Evolutionary conservation across 495 filamentous ascomycete genomes (phyloP).

Genomic region (Talaromyces trachyspermus): DNA sequence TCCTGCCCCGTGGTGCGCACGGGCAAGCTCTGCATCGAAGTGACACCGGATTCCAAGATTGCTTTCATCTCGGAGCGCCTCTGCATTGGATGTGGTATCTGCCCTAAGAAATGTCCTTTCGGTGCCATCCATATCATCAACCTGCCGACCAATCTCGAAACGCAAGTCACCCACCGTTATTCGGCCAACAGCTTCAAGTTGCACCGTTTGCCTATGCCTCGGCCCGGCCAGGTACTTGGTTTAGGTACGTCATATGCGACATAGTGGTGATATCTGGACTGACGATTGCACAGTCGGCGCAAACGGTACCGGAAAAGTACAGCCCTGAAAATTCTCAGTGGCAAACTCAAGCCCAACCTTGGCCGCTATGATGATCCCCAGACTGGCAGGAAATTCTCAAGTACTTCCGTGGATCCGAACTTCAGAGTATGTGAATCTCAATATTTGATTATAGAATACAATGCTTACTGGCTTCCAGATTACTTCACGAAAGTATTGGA

Average conservation of each 20-base stretch:
- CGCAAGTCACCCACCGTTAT: conserved; percentile 95
- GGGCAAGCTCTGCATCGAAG: conserved; percentile 96
- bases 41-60: conserved; percentile 80
- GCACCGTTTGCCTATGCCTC: conserved; percentile 88
- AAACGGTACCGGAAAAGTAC: conserved; percentile 99
- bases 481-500: conserved; percentile 98
- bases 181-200: conserved; percentile 99
- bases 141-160: conserved; percentile 95
- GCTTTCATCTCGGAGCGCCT: conserved; percentile 95
- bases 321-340: conserved; percentile 93
- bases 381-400: conserved; percentile 99
- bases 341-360: conserved; percentile 96
- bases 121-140: conserved; percentile 99
- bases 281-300: conserved; percentile 61
- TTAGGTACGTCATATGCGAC: conserved; percentile 29
- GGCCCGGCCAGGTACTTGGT: conserved; percentile 93
- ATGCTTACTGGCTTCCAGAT: conserved; percentile 44
- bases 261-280: not conserved
- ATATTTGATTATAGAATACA: not conserved
- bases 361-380: conserved; percentile 92
- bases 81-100: conserved; percentile 98
- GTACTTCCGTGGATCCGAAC: conserved; percentile 92
- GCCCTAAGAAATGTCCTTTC: conserved; percentile 98
- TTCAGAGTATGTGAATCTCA: conserved; percentile 65
- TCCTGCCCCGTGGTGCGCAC: conserved; percentile 96